Evolutionary conservation across 768 basidiomycete species (phyloP), one percentile per base, ranked within the genome.

Genomic region (Termitomyces sp.): DNA sequence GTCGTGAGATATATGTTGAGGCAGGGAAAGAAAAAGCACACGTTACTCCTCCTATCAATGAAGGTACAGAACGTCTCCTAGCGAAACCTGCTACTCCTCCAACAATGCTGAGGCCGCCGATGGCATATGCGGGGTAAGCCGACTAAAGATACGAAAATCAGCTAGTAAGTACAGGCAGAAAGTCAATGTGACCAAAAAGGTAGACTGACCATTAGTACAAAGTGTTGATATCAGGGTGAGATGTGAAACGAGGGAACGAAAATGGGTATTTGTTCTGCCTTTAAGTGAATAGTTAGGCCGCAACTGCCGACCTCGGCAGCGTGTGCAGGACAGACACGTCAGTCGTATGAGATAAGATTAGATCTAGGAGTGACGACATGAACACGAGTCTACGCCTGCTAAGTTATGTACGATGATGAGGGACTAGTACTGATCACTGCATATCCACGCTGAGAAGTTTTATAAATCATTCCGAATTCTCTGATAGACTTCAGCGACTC

Each of bases 31-130:
- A 23, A 33, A 14, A 5, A 40, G 33, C 85, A 46, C 65, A 93
- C 91, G 87, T 79, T 47, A 91, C 81, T 41, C 92, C 92, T 58
- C 92, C 92, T 20, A 93, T 83, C 44, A 94, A 70, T 13, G 93
- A 93, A 6, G 92, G 93, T 33, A 93, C 76, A 35, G 91, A 93
- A 26, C 86, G 82, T 60, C 86, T 89, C 64, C 82, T 78, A 7
- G 76, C 82, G 62, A 83, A 91, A 33, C 89, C 92, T 46, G 86
- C 84, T 44, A 89, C 58, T 26, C 92, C 92, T 13, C 92, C 92
- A 44, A 88, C 77, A 63, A 91, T 75, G 70, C 91, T 93, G 62
- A 93, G 75, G 56, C 74, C 80, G 59, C 91, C 89, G 80, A 92
- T 90, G 46, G 83, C 73, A 72, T 85, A 88, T 51, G 91, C 88